Percentiles rank a stretch among this genome's conserved stretches.
Evolutionary conservation across 495 filamentous ascomycete genomes (phyloP).

Genomic region (Xylaria grammica): DNA sequence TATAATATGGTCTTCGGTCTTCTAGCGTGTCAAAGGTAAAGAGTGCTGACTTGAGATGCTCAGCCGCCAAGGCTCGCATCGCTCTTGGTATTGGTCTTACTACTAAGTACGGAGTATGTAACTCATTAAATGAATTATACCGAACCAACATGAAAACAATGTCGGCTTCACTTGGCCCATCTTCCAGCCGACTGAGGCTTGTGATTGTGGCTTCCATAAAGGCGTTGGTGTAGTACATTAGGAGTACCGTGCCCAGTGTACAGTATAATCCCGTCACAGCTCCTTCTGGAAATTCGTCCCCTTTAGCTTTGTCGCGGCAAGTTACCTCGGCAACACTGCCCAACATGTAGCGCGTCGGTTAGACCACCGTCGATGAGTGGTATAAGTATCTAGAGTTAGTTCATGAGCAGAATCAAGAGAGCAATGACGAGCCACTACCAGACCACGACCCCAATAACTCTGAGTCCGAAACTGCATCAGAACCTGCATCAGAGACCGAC

Average conservation of each 20-base stretch:
- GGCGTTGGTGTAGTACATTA: neutral
- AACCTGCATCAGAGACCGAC: conserved; percentile 2
- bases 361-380: neutral
- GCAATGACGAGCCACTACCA: too few species aligned
- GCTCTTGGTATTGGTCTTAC: conserved; percentile 7
- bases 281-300: conserved; percentile 8
- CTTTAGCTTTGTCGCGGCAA: conserved; percentile 14
- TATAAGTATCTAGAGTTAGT: conserved; percentile 2
- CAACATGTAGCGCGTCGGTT: neutral
- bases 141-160: conserved; percentile 2
- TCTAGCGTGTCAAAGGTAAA: neutral
- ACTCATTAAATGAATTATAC: neutral
- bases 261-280: neutral
- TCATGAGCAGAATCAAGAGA: too few species aligned
- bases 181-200: conserved; percentile 12
- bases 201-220: neutral
- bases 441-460: conserved; percentile 6
- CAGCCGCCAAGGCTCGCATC: conserved; percentile 7
- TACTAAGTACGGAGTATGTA: too few species aligned
- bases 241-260: too few species aligned
- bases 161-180: neutral
- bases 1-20: too few species aligned
- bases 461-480: neutral
- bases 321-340: neutral
- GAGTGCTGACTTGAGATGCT: neutral